Evolutionary conservation across 441 rosid genomes (phyloP), one percentile per base, ranked within the genome.

Genomic region (Adansonia madagascariensis): DNA sequence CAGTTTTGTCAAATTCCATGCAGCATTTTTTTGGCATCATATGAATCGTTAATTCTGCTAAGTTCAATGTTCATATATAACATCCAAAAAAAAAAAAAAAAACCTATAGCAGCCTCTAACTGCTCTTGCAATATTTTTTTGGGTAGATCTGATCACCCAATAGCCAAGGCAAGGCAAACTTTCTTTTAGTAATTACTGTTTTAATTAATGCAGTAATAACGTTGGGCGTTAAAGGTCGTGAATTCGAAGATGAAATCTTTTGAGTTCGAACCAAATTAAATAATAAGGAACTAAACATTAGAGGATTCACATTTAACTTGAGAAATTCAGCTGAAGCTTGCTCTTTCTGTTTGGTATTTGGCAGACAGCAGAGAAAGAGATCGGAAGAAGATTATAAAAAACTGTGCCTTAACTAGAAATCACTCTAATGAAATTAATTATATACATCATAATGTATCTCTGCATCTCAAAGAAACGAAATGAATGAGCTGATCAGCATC

Each of bases 71-170:
- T 62, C 46, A 14, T 6, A 31, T 62, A 31, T 62, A 24, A 60
- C 52, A 0, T 22, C 35, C 35, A 0, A 27, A 27, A 27, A 27
- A 27, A 27, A 27, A 17, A 52, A 52, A 24, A 24, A 24, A 14
- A 24, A 60, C 10, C 31, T 39, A 20, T 6, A 74, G 61, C 57
- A 22, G 61, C 56, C 77, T 72, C 74, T 56, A 71, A 65, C 80
- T 50, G 57, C 81, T 75, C 78, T 62, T 43, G 8, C 71, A 41
- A 9, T 55, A 46, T 18, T 39, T 3, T 52, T 35, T 73, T 41
- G 18, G 80, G 79, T 80, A 66, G 83, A 80, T 78, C 78, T 27
- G 35, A 27, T 27, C 35, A 57, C 69, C 79, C 68, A 53, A 77
- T 49, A 76, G 24, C 60, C 57, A 52, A 9, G 56, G 49, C 62